A percentile compares a stretch with the other conserved stretches of the same genome.
phyloP scores from a whole-genome alignment of 352 stramenopile genomes.

The Phytophthora europaea region DNA sequence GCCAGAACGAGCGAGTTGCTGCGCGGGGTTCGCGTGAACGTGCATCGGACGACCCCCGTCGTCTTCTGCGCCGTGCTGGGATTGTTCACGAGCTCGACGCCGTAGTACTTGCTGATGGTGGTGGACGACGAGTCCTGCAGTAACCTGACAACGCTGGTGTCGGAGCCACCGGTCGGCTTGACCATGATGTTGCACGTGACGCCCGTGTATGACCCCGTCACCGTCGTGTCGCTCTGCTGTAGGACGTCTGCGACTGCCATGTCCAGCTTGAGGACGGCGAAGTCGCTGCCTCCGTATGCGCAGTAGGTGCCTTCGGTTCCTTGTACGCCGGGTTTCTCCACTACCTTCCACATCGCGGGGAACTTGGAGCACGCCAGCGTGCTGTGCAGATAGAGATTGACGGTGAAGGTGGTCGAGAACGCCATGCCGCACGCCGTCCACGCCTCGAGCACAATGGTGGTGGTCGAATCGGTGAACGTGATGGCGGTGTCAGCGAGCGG shows the following conservation, averaged over 20 bases:
- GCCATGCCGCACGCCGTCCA: slow-evolving; percentile 67
- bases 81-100: slow-evolving; percentile 54
- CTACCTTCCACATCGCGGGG: slow-evolving; percentile 20
- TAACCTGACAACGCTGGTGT: slow-evolving; percentile 7
- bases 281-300: slow-evolving; percentile 35
- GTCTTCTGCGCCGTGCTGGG: slow-evolving; percentile 43
- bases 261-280: slow-evolving; percentile 22
- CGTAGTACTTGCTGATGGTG: slow-evolving; percentile 38
- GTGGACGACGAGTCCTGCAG: slow-evolving; percentile 13
- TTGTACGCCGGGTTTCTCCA: slow-evolving; percentile 20
- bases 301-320: slow-evolving; percentile 15
- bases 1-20: neutral
- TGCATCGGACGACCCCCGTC: slow-evolving; percentile 47
- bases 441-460: slow-evolving; percentile 55
- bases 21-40: slow-evolving; percentile 36
- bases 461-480: slow-evolving; percentile 42
- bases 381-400: slow-evolving; percentile 51
- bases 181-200: slow-evolving; percentile 25
- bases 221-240: slow-evolving; percentile 1
- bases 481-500: slow-evolving; percentile 15
- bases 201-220: slow-evolving; percentile 15
- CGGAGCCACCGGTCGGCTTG: slow-evolving; percentile 13
- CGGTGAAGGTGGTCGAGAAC: slow-evolving; percentile 30
- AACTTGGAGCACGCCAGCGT: slow-evolving; percentile 25
- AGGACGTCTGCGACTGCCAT: slow-evolving; percentile 13